Conservation (phyloP, 768 basidiomycete species). For the Calocybe cyanea region DNA sequence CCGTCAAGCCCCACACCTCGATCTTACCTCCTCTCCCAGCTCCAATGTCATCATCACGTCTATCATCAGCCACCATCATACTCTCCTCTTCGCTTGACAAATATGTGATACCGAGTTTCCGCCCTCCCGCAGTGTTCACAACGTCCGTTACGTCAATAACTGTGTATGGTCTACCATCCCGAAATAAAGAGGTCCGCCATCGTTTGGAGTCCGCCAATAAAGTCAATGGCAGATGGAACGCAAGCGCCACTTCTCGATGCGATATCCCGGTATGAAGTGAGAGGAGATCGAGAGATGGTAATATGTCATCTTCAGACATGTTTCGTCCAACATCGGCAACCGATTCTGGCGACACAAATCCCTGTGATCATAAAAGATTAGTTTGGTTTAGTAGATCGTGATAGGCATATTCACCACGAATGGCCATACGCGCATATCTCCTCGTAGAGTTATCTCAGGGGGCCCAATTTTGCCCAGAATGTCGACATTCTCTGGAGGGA, state of each 20-base stretch:
- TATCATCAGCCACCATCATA: slow-evolving; percentile 3
- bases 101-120: slow-evolving; percentile 14
- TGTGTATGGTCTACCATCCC: slow-evolving; percentile 56
- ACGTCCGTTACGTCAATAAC: slow-evolving; percentile 67
- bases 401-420: slow-evolving; percentile 58
- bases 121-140: slow-evolving; percentile 20
- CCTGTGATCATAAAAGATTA: slow-evolving; percentile 26
- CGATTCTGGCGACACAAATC: slow-evolving; percentile 31
- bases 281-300: slow-evolving; percentile 57
- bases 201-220: slow-evolving; percentile 44
- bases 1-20: slow-evolving; percentile 82
- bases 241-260: slow-evolving; percentile 58
- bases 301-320: slow-evolving; percentile 36
- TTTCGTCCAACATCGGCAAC: slow-evolving; percentile 10
- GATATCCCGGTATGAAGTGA: slow-evolving; percentile 44
- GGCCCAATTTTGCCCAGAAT: slow-evolving; percentile 65
- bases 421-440: slow-evolving; percentile 68
- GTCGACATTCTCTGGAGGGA: slow-evolving; percentile 56
- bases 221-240: slow-evolving; percentile 68
- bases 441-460: slow-evolving; percentile 52
- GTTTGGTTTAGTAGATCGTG: slow-evolving; percentile 6
- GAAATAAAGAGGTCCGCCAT: slow-evolving; percentile 51
- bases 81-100: slow-evolving; percentile 25
- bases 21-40: slow-evolving; percentile 41
- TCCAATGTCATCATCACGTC: slow-evolving; percentile 35